These are phyloP conservation scores for Phytophthora chlamydospora DNA, from an alignment of 352 stramenopile genomes.

Conservation along the genomic window DNA sequence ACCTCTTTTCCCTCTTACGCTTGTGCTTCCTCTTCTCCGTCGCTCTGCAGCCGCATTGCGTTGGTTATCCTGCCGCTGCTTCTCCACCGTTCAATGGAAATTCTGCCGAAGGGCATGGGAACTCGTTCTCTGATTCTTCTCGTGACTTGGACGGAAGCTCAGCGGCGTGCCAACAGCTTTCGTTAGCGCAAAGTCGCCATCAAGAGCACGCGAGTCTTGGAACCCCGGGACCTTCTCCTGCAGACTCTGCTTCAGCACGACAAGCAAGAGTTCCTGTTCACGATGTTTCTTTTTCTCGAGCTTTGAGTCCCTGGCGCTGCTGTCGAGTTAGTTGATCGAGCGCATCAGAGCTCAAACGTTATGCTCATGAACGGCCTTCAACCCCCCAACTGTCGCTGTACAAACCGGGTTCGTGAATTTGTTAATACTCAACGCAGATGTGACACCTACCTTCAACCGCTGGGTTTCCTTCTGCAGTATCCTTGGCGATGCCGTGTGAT, in stretches of 20 bases:
- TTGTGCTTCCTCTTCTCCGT: constrained; percentile 45
- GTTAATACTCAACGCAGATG: not conserved
- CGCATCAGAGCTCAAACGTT: constrained; percentile 87
- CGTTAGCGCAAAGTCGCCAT: constrained; percentile 89
- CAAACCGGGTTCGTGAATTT: not conserved
- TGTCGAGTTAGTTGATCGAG: constrained; percentile 86
- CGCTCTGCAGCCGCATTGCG: constrained; percentile 24
- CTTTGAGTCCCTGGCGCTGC: constrained; percentile 69
- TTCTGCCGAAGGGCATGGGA: constrained; percentile 74
- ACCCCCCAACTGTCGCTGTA: constrained; percentile 63
- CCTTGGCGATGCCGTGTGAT: constrained; percentile 43
- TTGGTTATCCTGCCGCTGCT: constrained; percentile 59
- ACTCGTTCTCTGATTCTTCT: constrained; percentile 88
- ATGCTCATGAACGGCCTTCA: constrained; percentile 71
- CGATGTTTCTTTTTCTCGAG: constrained; percentile 87
- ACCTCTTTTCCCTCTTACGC: constrained; percentile 26
- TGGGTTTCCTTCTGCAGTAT: constrained; percentile 37
- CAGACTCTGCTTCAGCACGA: constrained; percentile 84
- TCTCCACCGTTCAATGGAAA: constrained; percentile 68
- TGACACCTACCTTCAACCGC: constrained; percentile 45
- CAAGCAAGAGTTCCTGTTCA: constrained; percentile 84
- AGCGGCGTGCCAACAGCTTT: constrained; percentile 77
- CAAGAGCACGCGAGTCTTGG: constrained; percentile 55
- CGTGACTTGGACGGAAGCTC: constrained; percentile 86
- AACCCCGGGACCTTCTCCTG: constrained; percentile 72